phyloP scores from a whole-genome alignment of 306 rosid genomes.

The Cucurbita pepo region DNA sequence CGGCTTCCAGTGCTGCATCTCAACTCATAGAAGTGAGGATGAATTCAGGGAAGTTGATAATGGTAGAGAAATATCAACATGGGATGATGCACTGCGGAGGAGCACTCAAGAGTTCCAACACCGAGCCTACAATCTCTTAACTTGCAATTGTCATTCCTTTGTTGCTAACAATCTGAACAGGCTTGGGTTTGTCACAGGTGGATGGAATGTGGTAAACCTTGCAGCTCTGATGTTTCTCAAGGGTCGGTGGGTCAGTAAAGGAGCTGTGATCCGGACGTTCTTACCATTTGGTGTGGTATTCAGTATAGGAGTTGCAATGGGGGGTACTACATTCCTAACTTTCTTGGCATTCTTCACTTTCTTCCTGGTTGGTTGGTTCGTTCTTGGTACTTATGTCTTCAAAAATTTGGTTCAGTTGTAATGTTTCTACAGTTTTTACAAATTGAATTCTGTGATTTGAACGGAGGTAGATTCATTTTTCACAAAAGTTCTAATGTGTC shows the following conservation, averaged over 20 bases:
- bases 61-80: constrained; percentile 32
- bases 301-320: constrained; percentile 47
- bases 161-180: constrained; percentile 83
- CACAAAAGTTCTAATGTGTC: too few species aligned
- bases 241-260: constrained; percentile 76
- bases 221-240: constrained; percentile 59
- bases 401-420: constrained; percentile 68
- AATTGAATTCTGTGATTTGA: background rate
- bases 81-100: constrained; percentile 72
- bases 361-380: constrained; percentile 75
- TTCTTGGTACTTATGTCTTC: constrained; percentile 71
- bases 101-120: constrained; percentile 86
- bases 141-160: constrained; percentile 92
- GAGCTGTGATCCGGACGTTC: constrained; percentile 38
- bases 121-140: constrained; percentile 59
- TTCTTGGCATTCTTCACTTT: constrained; percentile 39
- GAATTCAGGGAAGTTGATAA: constrained; percentile 24
- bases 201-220: constrained; percentile 97
- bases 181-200: constrained; percentile 45
- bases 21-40: constrained; percentile 25
- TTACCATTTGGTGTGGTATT: constrained; percentile 52
- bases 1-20: constrained; percentile 37
- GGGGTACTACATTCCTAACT: constrained; percentile 54
- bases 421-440: constrained; percentile 2
- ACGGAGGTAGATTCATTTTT: background rate